A percentile compares a stretch with the other conserved stretches of the same genome.
phyloP scores from a whole-genome alignment of 2,329 filamentous ascomycete species.

The Trichoderma sp. region DNA sequence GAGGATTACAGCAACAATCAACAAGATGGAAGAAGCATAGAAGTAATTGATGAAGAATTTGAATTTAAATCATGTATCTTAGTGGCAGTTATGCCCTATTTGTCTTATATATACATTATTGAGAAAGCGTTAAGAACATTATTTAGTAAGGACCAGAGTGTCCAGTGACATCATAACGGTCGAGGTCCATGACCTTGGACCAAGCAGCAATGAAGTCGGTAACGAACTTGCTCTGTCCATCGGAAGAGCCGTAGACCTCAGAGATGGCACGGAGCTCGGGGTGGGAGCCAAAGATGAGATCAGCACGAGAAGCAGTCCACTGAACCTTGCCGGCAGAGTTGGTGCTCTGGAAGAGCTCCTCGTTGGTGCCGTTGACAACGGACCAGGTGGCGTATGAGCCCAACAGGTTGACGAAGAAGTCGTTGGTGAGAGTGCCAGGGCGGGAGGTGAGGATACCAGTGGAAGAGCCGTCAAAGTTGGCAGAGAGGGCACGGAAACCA shows the following conservation, averaged over 20 bases:
- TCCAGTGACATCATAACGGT: conserved; percentile 59
- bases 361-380: conserved; percentile 38
- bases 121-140: background rate
- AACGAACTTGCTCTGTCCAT: conserved; percentile 63
- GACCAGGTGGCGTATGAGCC: conserved; percentile 66
- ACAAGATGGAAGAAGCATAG: background rate
- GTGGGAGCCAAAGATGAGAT: conserved; percentile 71
- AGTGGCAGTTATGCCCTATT: background rate
- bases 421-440: conserved; percentile 70
- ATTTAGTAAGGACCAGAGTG: conserved; percentile 11
- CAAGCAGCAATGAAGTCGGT: conserved; percentile 71
- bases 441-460: conserved; percentile 67
- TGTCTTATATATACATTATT: conserved; percentile 8
- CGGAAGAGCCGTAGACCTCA: conserved; percentile 66
- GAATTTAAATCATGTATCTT: background rate
- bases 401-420: conserved; percentile 79
- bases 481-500: conserved; percentile 67
- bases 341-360: conserved; percentile 62
- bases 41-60: background rate
- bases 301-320: conserved; percentile 68
- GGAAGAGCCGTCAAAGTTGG: conserved; percentile 69
- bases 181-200: conserved; percentile 74
- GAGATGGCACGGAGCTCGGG: conserved; percentile 69
- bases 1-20: background rate
- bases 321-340: conserved; percentile 67